Base-by-base conservation (phyloP, 192 early-diverging fungal species). In the Umbelopsis sp. region DNA sequence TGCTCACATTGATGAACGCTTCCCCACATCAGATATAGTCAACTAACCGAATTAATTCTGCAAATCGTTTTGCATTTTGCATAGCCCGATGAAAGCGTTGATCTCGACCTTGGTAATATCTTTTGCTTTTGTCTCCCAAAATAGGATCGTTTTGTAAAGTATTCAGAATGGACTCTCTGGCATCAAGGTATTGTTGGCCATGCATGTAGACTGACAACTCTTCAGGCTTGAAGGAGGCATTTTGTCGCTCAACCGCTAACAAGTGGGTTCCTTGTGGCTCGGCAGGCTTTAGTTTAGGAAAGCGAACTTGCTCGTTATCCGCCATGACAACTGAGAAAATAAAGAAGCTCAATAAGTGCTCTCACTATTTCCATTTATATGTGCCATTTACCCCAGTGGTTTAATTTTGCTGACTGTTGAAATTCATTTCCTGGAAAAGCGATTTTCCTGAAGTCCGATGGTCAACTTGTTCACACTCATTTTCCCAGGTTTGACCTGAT, bases 81-180 rank as follows among this genome's bases (percentile, higher is more conserved):
- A 93, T 73, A 65, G 91, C 82, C 65, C 86, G 78, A 32, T 86
- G 78, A 75, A 93, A 89, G 20, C 85, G 83, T 41, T 93, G 86
- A 11, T 81, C 77, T 44, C 94, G 84, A 66, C 88, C 89, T 77
- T 84, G 80, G 74, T 85, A 94, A 76, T 90, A 91, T 49, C 85
- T 80, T 52, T 91, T 71, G 20, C 84, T 87, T 74, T 92, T 84
- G 62, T 86, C 83, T 3, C 76, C 62, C 65, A 95, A 88, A 5
- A 84, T 84, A 2, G 89, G 85, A 76, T 95, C 91, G 21, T 82
- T 83, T 31, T 86, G 80, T 65, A 93, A 71, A 16, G 91, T 71
- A 8, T 74, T 49, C 26, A 90, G 78, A 7, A 93, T 77, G 66
- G 85, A 86, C 54, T 83, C 70, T 52, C 80, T 66, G 44, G 76